These are phyloP conservation scores for Oenanthe sinensis DNA, from an alignment of 129 eudicot genomes.

Conservation along the genomic window DNA sequence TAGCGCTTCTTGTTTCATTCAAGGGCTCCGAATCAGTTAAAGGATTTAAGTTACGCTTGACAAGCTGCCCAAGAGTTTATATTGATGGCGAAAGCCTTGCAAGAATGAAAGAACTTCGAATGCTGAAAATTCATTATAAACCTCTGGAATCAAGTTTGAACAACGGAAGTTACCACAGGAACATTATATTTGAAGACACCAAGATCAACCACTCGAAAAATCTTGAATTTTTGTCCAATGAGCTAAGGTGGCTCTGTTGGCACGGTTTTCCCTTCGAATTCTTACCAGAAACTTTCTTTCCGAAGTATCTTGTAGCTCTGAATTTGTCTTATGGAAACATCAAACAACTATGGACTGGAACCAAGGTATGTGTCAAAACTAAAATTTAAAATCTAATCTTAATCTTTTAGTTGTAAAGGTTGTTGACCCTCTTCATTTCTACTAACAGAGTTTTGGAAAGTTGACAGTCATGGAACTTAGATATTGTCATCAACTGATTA, in stretches of 20 bases:
- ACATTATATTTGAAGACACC: background rate
- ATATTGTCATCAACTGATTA: background rate
- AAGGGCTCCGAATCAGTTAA: slow-evolving; percentile 3
- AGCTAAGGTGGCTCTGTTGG: slow-evolving; percentile 11
- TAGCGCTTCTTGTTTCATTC: background rate
- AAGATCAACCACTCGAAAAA: background rate
- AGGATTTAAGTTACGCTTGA: background rate
- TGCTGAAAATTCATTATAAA: background rate
- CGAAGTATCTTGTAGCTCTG: background rate
- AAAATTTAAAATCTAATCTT: background rate
- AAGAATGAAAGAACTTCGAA: slow-evolving; percentile 3
- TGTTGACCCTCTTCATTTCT: background rate
- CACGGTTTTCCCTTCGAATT: slow-evolving; percentile 2
- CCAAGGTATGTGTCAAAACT: background rate
- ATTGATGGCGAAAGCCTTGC: background rate
- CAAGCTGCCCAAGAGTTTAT: background rate
- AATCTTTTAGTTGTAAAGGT: background rate
- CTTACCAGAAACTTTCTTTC: background rate
- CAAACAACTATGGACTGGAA: slow-evolving; percentile 3
- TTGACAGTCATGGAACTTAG: slow-evolving; percentile 9
- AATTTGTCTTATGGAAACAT: background rate
- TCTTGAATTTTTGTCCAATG: background rate
- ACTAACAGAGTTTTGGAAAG: background rate
- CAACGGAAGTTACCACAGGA: background rate
- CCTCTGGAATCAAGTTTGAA: background rate